Evolutionary conservation across 1,139 yeast genomes (phyloP).

Genomic region (Insectozyma bohioensis): DNA sequence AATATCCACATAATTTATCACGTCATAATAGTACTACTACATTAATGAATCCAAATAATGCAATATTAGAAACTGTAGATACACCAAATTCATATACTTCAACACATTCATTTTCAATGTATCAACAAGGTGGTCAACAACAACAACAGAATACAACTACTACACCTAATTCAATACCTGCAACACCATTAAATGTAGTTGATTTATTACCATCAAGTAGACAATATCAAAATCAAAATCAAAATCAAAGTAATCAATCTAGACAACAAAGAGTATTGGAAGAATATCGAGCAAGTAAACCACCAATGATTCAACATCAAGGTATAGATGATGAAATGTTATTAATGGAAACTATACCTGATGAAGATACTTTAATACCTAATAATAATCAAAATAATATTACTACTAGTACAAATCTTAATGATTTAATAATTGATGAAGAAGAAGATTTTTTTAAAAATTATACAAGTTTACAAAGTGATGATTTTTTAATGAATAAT

Average conservation of each 20-base stretch:
- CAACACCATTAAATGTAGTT: constrained; percentile 20
- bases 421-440: constrained; percentile 3
- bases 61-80: too few relatives aligned
- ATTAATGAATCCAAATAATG: constrained; percentile 11
- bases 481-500: too few relatives aligned
- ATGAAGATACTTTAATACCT: constrained; percentile 3
- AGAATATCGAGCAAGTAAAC: constrained; percentile 15
- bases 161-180: constrained; percentile 15
- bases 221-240: constrained; percentile 1
- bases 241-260: constrained; percentile 1
- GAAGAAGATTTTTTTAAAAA: constrained; percentile 14
- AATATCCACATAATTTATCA: constrained; percentile 10
- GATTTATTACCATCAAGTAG: constrained; percentile 19
- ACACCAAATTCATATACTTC: constrained; percentile 25
- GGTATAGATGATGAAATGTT: constrained; percentile 18
- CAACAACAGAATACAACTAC: constrained; percentile 7
- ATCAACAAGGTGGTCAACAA: constrained; percentile 9
- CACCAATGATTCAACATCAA: constrained; percentile 12
- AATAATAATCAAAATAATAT: background rate
- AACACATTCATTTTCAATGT: constrained; percentile 17
- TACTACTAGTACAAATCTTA: background rate
- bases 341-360: constrained; percentile 11
- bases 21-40: constrained; percentile 16
- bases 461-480: constrained; percentile 11
- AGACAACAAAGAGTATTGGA: constrained; percentile 12